Evolutionary conservation across 345 rosid genomes (phyloP).

Genomic region (Linum trigynum): DNA sequence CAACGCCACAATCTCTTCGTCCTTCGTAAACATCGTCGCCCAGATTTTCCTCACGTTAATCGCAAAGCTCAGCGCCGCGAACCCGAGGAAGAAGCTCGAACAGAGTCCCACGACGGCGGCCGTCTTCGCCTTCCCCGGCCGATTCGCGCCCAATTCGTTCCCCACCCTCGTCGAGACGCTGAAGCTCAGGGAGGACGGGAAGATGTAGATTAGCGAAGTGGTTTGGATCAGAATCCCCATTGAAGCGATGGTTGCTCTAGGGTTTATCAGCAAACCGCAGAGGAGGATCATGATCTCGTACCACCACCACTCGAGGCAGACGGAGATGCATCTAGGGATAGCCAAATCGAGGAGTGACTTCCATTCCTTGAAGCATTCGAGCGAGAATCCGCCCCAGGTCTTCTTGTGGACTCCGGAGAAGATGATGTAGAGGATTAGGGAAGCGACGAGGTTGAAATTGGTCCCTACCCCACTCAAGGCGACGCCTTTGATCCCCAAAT

Average conservation of each 20-base stretch:
- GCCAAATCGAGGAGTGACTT: neutral
- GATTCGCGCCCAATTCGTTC: neutral
- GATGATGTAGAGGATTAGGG: neutral
- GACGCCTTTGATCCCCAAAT: conserved; percentile 5
- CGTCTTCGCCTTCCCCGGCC: neutral
- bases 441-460: conserved; percentile 2
- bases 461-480: neutral
- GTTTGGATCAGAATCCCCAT: conserved; percentile 6
- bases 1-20: neutral
- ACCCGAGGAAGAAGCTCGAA: neutral
- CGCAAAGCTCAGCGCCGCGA: neutral
- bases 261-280: conserved; percentile 2
- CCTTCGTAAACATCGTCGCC: neutral
- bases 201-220: conserved; percentile 5
- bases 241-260: conserved; percentile 1
- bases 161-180: conserved; percentile 3
- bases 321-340: conserved; percentile 2
- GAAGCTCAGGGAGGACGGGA: conserved; percentile 4
- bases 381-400: neutral
- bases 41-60: conserved; percentile 3
- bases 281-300: conserved; percentile 7
- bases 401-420: neutral
- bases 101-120: neutral
- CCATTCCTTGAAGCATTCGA: conserved; percentile 1
- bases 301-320: conserved; percentile 10